Evolutionary conservation across 768 basidiomycete species (phyloP).

Genomic region (Dioszegia aurantiaca): DNA sequence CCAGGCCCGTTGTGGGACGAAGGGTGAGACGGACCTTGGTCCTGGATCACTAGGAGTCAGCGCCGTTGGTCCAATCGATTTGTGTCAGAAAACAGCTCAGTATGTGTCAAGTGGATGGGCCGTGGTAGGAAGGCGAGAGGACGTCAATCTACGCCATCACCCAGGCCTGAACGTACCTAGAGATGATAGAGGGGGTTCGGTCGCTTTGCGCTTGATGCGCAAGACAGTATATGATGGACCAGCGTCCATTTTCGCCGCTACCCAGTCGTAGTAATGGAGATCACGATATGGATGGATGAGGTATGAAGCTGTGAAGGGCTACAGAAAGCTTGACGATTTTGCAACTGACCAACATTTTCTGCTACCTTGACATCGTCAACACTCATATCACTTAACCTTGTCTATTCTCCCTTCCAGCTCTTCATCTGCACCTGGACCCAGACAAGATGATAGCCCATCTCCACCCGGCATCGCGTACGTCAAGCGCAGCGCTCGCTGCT

Average conservation of each 20-base stretch:
- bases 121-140: too few species aligned
- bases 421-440: too few species aligned
- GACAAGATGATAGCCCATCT: too few species aligned
- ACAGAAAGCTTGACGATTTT: too few species aligned
- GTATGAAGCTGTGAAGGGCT: background rate
- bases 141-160: background rate
- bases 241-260: conserved; percentile 11
- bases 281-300: background rate
- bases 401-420: too few species aligned
- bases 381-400: too few species aligned
- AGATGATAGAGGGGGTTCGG: conserved; percentile 48
- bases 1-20: background rate
- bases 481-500: background rate
- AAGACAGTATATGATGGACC: conserved; percentile 45
- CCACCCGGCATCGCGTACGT: too few species aligned
- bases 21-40: conserved; percentile 24
- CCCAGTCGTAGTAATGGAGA: background rate
- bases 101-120: too few species aligned
- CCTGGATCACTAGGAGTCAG: conserved; percentile 47
- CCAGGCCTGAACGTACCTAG: conserved; percentile 43
- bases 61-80: too few species aligned
- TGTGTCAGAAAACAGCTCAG: too few species aligned
- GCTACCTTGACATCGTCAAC: too few species aligned
- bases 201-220: conserved; percentile 53
- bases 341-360: too few species aligned